A percentile compares a stretch with the other conserved stretches of the same genome.
Evolutionary conservation across 208 protist genomes (phyloP).

Genomic region (Leishmania gerbilli): DNA sequence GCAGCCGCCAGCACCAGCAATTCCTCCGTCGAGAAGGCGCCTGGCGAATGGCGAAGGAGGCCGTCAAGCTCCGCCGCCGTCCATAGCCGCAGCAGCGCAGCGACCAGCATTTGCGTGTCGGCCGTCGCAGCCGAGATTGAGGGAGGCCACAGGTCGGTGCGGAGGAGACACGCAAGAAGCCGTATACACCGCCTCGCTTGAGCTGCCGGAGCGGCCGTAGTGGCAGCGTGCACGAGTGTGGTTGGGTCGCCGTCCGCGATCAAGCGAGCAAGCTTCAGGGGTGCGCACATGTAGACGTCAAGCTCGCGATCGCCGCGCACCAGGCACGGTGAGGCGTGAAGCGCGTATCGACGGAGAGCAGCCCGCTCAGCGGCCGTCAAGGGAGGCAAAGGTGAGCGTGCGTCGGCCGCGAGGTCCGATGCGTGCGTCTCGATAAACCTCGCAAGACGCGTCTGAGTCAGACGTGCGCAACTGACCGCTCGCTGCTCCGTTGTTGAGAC

Average conservation of each 20-base stretch:
- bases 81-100: conserved; percentile 22
- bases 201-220: conserved; percentile 12
- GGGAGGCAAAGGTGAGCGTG: neutral
- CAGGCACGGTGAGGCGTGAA: conserved; percentile 20
- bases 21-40: conserved; percentile 29
- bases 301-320: conserved; percentile 21
- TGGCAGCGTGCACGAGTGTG: conserved; percentile 2
- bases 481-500: neutral
- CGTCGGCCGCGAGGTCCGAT: neutral
- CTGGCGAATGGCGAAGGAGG: conserved; percentile 9
- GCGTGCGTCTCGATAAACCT: neutral
- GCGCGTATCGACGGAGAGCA: conserved; percentile 18
- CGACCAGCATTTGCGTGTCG: conserved; percentile 8
- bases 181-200: conserved; percentile 16
- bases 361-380: neutral
- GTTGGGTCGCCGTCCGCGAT: conserved; percentile 9
- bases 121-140: neutral
- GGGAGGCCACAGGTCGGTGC: conserved; percentile 21
- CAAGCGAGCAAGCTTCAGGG: conserved; percentile 17
- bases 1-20: conserved; percentile 29
- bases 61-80: conserved; percentile 3
- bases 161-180: conserved; percentile 30
- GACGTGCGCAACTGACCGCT: neutral
- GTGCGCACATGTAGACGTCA: conserved; percentile 14
- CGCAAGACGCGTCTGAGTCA: neutral